Percentiles rank a stretch among this genome's conserved stretches.
Conservation (phyloP, 202 grass and related monocot species). For the Hordeum pubiflorum region DNA sequence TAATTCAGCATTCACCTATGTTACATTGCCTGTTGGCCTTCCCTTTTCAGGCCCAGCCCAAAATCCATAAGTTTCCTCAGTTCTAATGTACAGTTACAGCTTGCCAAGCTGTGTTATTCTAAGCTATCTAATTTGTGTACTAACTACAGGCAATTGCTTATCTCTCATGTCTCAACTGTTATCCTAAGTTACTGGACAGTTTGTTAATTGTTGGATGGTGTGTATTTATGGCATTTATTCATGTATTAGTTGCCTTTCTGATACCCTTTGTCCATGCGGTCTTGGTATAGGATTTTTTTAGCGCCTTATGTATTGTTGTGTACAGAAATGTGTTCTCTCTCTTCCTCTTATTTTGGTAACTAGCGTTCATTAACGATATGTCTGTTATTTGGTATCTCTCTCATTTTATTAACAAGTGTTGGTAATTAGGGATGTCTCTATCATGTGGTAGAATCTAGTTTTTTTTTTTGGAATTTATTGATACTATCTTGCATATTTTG, state of each 20-base stretch:
- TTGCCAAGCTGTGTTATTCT: not conserved
- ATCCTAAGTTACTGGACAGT: not conserved
- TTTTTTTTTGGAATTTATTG: not conserved
- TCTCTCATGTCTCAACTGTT: not conserved
- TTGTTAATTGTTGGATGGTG: no score
- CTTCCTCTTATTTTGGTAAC: not conserved
- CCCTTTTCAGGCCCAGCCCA: no score
- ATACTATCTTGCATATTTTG: not conserved
- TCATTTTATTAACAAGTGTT: not conserved
- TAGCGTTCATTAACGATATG: not conserved
- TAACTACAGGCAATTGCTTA: no score
- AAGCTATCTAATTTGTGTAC: no score
- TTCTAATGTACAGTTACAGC: not conserved
- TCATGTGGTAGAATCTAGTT: not conserved
- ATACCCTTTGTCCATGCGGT: not conserved
- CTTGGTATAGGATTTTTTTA: not conserved
- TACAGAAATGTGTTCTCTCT: not conserved
- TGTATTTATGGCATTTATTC: no score
- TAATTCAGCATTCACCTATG: not conserved
- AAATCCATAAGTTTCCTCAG: not conserved
- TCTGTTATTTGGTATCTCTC: not conserved
- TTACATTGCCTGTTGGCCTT: not conserved
- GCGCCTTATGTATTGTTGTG: not conserved
- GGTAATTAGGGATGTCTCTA: not conserved
- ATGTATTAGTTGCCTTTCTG: not conserved